Evolutionary conservation across 495 filamentous ascomycete species (phyloP), one percentile per base, ranked within the genome.

Genomic region (Neurospora sp.): DNA sequence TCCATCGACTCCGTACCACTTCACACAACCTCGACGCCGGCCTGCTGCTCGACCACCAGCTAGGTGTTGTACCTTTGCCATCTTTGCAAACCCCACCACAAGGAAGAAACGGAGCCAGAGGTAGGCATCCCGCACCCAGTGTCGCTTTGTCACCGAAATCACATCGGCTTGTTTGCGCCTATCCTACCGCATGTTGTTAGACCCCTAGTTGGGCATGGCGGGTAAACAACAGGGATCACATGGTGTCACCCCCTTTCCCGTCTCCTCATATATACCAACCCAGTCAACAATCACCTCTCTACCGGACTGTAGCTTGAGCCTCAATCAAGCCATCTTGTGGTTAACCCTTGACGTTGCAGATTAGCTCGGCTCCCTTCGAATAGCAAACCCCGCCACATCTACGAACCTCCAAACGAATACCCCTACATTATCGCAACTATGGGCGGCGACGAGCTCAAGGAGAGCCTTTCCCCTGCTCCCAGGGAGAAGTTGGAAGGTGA

Each of bases 401-500:
- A 66, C 53, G 14, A 41, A 73, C 71, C 70, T 48, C 70, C 66
- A n/a, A 46, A 66, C 53, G n/a, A 18, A 7, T 35, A 66, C 53
- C 27, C 53, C 53, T 66, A 66, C 18, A 72, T 40, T 40, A 53
- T 35, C 66, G 2, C 48, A 73, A 79, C 66, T 20, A 81, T 81
- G 79, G 72, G 75, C 27, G 73, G 16, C 75, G 79, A 79, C 72
- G 78, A 81, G 44, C 18, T 31, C 16, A 79, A 75, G 75, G 73
- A 70, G 73, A 77, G 74, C 74, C 59, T 70, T 48, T 78, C 78
- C 75, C 78, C 80, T 39, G 78, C 77, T 61, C 75, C 79, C 42
- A 74, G 79, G 79, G 81, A 82, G 78, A 81, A 81, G 79, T 77
- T 82, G 61, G 81, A 82, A 70, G 79, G 81, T 82, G 72, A 48